A percentile compares a stretch with the other conserved stretches of the same genome.
Evolutionary conservation across 2,329 filamentous ascomycete species (phyloP).

Genomic region (Colletotrichum somersetense): DNA sequence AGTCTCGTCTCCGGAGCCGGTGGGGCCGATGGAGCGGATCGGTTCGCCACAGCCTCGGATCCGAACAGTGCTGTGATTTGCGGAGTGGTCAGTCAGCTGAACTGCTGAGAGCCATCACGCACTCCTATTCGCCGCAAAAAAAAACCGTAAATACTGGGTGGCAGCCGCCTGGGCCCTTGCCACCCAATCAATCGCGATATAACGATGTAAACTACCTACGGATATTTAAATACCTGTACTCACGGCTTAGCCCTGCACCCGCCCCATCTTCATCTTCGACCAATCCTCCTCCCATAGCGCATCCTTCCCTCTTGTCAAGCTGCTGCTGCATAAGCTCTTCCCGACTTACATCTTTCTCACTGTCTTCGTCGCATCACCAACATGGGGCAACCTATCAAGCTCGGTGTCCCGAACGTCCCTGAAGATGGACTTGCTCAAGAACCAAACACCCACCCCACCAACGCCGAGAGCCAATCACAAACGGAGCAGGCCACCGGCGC

Average conservation of each 20-base stretch:
- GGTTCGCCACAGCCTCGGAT: constrained; percentile 14
- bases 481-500: constrained; percentile 53
- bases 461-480: constrained; percentile 9
- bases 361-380: constrained; percentile 20
- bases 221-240: background rate
- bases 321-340: too few species aligned
- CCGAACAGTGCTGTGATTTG: constrained; percentile 12
- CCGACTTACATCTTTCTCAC: background rate
- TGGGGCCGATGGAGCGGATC: constrained; percentile 2
- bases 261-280: background rate
- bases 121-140: constrained; percentile 17
- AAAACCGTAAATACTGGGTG: background rate
- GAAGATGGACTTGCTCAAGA: constrained; percentile 7
- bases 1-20: background rate
- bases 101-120: background rate
- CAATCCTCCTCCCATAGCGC: background rate
- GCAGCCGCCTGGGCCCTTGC: background rate
- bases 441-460: background rate
- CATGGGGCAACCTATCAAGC: constrained; percentile 48
- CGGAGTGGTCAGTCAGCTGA: background rate
- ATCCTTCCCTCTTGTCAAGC: background rate
- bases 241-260: background rate
- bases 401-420: constrained; percentile 29
- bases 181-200: background rate
- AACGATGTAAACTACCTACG: too few species aligned